Evolutionary conservation across 2,329 filamentous ascomycete species (phyloP).

Genomic region (Talaromyces sp.): DNA sequence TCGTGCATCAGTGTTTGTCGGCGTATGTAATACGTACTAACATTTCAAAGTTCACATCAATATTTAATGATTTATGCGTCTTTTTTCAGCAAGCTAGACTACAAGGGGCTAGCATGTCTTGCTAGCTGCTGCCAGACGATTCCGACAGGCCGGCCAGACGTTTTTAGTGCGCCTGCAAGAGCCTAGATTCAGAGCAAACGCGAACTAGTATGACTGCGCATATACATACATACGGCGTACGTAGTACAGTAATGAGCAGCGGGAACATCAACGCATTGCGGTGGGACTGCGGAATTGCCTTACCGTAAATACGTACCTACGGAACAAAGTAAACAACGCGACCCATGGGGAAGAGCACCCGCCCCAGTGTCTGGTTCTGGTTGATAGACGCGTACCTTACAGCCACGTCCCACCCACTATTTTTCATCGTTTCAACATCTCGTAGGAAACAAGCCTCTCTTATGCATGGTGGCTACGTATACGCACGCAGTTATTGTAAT

Average conservation of each 20-base stretch:
- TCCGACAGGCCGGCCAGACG: conserved; percentile 17
- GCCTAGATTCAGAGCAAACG: conserved; percentile 3
- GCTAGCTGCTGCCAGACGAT: neutral
- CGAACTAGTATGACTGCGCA: neutral
- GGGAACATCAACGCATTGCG: neutral
- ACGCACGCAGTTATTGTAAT: no score
- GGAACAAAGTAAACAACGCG: conserved; percentile 8
- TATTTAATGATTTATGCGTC: neutral
- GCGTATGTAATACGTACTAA: neutral
- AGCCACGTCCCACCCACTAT: neutral
- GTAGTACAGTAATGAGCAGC: no score
- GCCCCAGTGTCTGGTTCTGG: neutral
- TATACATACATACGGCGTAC: no score
- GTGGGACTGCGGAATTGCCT: neutral
- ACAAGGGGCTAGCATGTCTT: neutral
- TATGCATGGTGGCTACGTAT: no score
- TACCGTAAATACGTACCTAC: no score
- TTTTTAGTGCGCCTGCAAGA: neutral
- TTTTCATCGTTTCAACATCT: no score
- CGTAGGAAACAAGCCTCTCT: no score
- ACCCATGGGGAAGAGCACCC: neutral
- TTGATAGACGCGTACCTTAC: conserved; percentile 3
- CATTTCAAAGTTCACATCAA: neutral
- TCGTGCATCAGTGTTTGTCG: neutral
- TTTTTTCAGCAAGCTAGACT: conserved; percentile 1